Evolutionary conservation across 2,329 filamentous ascomycete species (phyloP).

Genomic region (Pseudogymnoascus sp.): DNA sequence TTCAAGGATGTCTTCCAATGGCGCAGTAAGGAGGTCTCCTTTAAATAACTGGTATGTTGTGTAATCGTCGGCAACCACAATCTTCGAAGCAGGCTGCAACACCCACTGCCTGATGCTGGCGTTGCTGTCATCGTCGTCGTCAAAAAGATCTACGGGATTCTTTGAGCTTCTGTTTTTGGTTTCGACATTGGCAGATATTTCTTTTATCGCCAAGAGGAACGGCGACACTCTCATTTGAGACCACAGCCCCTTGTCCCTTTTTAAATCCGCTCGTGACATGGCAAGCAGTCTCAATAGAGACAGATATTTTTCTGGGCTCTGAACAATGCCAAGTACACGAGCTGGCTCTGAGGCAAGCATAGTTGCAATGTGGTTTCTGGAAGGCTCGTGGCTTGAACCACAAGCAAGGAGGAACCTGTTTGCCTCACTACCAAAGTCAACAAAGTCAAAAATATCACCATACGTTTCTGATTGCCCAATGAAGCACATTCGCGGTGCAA

Average conservation of each 20-base stretch:
- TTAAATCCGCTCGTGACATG: slow-evolving; percentile 60
- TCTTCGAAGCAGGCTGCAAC: slow-evolving; percentile 60
- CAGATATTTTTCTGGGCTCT: slow-evolving; percentile 78
- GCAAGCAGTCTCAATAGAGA: slow-evolving; percentile 73
- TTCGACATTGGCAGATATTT: slow-evolving; percentile 38
- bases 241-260: slow-evolving; percentile 71
- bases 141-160: slow-evolving; percentile 11
- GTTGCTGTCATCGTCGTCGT: slow-evolving; percentile 39
- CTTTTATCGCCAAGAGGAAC: slow-evolving; percentile 77
- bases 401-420: slow-evolving; percentile 84
- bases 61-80: slow-evolving; percentile 80
- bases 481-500: slow-evolving; percentile 69
- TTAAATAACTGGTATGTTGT: slow-evolving; percentile 86
- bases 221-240: slow-evolving; percentile 64
- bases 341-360: slow-evolving; percentile 79
- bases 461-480: slow-evolving; percentile 64
- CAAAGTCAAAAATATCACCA: slow-evolving; percentile 90
- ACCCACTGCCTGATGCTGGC: slow-evolving; percentile 47
- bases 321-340: slow-evolving; percentile 69
- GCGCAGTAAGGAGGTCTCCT: slow-evolving; percentile 72
- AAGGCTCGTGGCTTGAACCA: slow-evolving; percentile 86
- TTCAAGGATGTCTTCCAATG: slow-evolving; percentile 81
- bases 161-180: slow-evolving; percentile 17
- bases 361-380: slow-evolving; percentile 72
- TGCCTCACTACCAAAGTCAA: slow-evolving; percentile 81